Percentiles rank a stretch among this genome's conserved stretches.
These are phyloP conservation scores for Daldinia bambusicola DNA, from an alignment of 495 filamentous ascomycete species.

Conservation along the genomic window DNA sequence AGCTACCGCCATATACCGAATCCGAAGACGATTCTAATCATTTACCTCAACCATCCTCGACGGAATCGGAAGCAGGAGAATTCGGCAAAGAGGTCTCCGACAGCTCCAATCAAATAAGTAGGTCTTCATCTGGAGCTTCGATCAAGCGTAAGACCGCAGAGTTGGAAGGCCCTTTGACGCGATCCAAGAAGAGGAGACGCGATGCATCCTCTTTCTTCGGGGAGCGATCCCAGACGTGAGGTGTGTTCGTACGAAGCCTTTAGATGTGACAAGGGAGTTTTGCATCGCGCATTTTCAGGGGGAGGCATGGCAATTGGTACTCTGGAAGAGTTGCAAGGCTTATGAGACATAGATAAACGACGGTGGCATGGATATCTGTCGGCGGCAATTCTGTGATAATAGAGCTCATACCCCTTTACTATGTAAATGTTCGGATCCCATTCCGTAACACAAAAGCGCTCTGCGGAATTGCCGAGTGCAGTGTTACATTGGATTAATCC, in stretches of 20 bases:
- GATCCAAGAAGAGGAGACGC: conserved; percentile 11
- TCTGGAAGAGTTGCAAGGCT: conserved; percentile 8
- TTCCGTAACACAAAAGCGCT: not conserved
- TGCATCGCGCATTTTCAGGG: conserved; percentile 35
- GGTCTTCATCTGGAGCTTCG: conserved; percentile 1
- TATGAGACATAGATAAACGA: conserved; percentile 8
- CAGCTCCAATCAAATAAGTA: not conserved
- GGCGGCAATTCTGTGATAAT: conserved; percentile 11
- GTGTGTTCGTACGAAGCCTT: conserved; percentile 8
- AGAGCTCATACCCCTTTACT: conserved; percentile 8
- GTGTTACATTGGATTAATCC: not conserved
- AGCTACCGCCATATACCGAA: not conserved
- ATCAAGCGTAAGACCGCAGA: conserved; percentile 25
- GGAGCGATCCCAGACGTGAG: conserved; percentile 1
- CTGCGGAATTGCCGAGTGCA: not conserved
- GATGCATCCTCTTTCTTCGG: not conserved
- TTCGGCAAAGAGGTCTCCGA: not conserved
- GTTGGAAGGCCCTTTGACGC: conserved; percentile 18
- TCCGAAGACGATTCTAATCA: not conserved
- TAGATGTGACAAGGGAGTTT: conserved; percentile 16
- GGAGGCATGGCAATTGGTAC: conserved; percentile 14
- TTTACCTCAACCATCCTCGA: not conserved
- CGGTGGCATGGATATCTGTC: conserved; percentile 11
- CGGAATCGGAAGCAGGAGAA: not conserved
- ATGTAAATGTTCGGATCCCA: not conserved